phyloP scores from a whole-genome alignment of 2,329 filamentous ascomycete species.

The Ophiostoma tasmaniense region DNA sequence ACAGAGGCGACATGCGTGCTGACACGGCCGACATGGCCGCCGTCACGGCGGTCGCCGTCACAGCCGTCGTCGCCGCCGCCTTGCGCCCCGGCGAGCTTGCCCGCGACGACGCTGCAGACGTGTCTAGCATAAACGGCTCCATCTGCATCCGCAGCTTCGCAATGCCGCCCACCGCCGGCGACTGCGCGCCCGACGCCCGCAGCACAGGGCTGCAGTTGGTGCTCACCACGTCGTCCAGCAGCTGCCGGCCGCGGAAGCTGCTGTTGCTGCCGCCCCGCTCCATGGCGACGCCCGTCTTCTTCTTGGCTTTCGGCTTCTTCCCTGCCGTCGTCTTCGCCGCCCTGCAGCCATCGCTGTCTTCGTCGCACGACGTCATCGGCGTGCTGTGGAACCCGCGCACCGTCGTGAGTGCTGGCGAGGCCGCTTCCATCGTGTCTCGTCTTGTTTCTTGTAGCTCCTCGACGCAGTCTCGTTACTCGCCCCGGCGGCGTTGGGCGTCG shows the following conservation, averaged over 20 bases:
- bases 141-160: conserved; percentile 74
- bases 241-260: conserved; percentile 30
- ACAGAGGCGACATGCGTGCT: conserved; percentile 11
- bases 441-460: too few species aligned
- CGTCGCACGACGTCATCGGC: conserved; percentile 47
- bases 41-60: conserved; percentile 16
- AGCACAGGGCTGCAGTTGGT: conserved; percentile 55
- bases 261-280: conserved; percentile 24
- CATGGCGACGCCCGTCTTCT: neutral
- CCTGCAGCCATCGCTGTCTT: conserved; percentile 49
- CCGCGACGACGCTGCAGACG: conserved; percentile 38
- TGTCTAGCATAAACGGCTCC: conserved; percentile 64
- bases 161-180: conserved; percentile 61
- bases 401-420: conserved; percentile 43
- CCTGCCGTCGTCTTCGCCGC: conserved; percentile 15
- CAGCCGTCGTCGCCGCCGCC: conserved; percentile 17
- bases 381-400: conserved; percentile 51
- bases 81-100: conserved; percentile 37
- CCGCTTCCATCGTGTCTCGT: conserved; percentile 30
- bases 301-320: conserved; percentile 21
- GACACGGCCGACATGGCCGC: conserved; percentile 2
- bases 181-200: conserved; percentile 40
- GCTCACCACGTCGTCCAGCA: conserved; percentile 50
- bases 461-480: too few species aligned
- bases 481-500: conserved; percentile 49